Base-by-base conservation (phyloP, 257 asterid species). In the Penstemon davidsonii region DNA sequence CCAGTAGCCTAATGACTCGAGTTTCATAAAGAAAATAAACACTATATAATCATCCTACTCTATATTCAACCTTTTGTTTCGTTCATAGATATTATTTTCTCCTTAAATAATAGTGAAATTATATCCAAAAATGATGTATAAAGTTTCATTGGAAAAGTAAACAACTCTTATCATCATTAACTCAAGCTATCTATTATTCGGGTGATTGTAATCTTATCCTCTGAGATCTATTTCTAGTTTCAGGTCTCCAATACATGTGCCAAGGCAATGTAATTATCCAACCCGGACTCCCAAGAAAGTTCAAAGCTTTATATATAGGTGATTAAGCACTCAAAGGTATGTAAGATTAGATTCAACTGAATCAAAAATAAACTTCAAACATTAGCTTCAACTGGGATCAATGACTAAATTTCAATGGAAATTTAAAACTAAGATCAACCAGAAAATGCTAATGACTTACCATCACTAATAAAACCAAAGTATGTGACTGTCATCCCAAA, bases 381-480 rank as follows among this genome's bases (percentile, higher is more conserved):
- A 62, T 63, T 38, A 49, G 7, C 46, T 69, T 56, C 10, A 59
- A 12, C 55, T 65, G 13, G 70, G 72, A 68, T 18, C 18, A 6
- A 51, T 51, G 25, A 25, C 71, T 13, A 15, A 43, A 8, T 9
- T 59, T 18, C 44, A 42, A 25, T 46, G 55, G 47, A 15, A 45
- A 39, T 18, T n/a, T 19, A 59, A 47, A 71, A 15, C 12, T 11
- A 50, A 67, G 44, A 62, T 6, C 41, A 74, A 15, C 11, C 15
- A 73, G 8, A 37, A 59, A 37, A 59, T 49, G 62, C 41, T 15
- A 68, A 71, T 57, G 65, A 70, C 70, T 86, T 84, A 92, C 98
- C 98, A 64, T 92, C 98, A 75, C 98, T 87, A 59, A 93, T 81
- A 73, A 93, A 90, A 52, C 99, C 99, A 70, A 93, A 93, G 82